Evolutionary conservation across 1,284 basidiomycete genomes (phyloP).

Genomic region (Cryptococcus sp.): DNA sequence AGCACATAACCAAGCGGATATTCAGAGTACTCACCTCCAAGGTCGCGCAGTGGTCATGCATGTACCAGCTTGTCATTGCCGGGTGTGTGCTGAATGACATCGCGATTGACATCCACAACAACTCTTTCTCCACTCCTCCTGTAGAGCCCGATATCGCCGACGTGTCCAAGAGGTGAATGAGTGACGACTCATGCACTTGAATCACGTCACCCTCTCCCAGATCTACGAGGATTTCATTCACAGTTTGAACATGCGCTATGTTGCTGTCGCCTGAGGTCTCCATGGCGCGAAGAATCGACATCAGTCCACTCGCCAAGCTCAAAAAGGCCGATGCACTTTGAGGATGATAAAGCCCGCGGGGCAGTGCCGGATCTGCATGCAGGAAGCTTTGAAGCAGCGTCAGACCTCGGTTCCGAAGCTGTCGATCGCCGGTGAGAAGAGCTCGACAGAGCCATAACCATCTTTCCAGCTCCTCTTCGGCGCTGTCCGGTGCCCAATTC

Average conservation of each 20-base stretch:
- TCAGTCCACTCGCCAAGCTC: slow-evolving; percentile 29
- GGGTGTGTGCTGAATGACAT: slow-evolving; percentile 20
- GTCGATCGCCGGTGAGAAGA: slow-evolving; percentile 34
- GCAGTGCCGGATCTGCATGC: slow-evolving; percentile 32
- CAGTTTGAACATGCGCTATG: slow-evolving; percentile 25
- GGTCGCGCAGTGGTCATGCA: slow-evolving; percentile 17
- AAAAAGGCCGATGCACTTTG: slow-evolving; percentile 33
- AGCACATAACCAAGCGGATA: not conserved
- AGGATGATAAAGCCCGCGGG: slow-evolving; percentile 26
- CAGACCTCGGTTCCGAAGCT: slow-evolving; percentile 39
- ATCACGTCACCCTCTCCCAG: slow-evolving; percentile 35
- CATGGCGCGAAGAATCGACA: slow-evolving; percentile 34
- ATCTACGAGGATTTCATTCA: slow-evolving; percentile 29
- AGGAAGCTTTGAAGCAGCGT: slow-evolving; percentile 36
- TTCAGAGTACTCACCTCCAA: slow-evolving; percentile 25
- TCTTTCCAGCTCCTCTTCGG: slow-evolving; percentile 45
- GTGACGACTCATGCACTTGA: slow-evolving; percentile 22
- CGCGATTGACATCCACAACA: slow-evolving; percentile 41
- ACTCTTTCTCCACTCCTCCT: slow-evolving; percentile 37
- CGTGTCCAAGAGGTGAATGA: slow-evolving; percentile 20
- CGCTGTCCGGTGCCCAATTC: slow-evolving; percentile 43
- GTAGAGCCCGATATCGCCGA: slow-evolving; percentile 13
- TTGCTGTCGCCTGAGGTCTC: slow-evolving; percentile 24
- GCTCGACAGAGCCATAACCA: slow-evolving; percentile 49
- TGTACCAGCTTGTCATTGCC: slow-evolving; percentile 32